phyloP scores from a whole-genome alignment of 73 alveolate species.

The Loxodes magnus region DNA sequence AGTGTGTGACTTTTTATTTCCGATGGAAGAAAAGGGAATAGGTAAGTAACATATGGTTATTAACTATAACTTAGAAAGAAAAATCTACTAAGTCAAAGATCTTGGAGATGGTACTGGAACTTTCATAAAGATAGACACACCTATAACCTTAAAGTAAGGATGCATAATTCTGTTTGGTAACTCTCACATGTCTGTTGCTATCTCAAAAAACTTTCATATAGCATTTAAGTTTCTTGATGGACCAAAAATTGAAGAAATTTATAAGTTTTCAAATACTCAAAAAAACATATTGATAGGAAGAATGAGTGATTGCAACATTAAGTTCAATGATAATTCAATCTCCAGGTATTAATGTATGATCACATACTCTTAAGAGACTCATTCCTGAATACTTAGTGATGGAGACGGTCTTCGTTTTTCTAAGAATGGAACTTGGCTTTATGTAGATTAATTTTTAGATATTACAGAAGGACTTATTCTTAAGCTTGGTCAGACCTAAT shows the following conservation, averaged over 20 bases:
- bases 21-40: conserved; percentile 20
- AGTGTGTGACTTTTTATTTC: conserved; percentile 17
- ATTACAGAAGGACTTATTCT: background rate
- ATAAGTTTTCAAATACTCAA: background rate
- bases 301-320: background rate
- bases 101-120: conserved; percentile 45
- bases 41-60: conserved; percentile 30
- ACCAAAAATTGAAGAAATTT: background rate
- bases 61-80: conserved; percentile 10
- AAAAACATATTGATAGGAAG: background rate
- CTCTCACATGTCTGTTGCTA: conserved; percentile 25
- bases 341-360: background rate
- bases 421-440: background rate
- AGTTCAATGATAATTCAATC: background rate
- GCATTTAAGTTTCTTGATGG: background rate
- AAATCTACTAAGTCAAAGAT: conserved; percentile 15
- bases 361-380: background rate
- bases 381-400: background rate
- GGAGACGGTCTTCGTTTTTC: background rate
- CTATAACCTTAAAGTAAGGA: conserved; percentile 23
- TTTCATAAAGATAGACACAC: conserved; percentile 19
- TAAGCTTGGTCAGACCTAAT: background rate
- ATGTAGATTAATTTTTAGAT: background rate
- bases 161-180: conserved; percentile 30
- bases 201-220: conserved; percentile 4